A percentile compares a stretch with the other conserved stretches of the same genome.
Conservation (phyloP, 148 eudicot genomes). For the Camellia granthamiana region DNA sequence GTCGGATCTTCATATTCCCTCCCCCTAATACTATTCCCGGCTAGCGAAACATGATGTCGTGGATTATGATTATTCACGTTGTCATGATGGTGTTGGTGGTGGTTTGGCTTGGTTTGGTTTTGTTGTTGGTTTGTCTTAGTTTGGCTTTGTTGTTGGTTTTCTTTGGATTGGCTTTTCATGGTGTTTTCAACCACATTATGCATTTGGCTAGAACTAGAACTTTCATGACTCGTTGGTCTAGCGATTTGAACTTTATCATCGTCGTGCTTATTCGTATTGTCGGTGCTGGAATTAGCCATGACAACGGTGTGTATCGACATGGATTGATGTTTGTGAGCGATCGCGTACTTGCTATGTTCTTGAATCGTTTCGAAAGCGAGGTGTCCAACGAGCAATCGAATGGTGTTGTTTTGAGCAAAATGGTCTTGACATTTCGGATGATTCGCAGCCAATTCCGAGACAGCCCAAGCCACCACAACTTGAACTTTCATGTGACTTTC, state of each 20-base stretch:
- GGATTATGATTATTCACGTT: background rate
- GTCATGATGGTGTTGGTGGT: background rate
- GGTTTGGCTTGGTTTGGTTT: background rate
- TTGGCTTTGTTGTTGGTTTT: background rate
- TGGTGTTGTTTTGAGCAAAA: conserved; percentile 17
- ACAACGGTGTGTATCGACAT: conserved; percentile 13
- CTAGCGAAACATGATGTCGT: background rate
- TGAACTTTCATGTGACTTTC: conserved; percentile 25
- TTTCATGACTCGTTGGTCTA: background rate
- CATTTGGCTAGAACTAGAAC: background rate
- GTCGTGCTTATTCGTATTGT: background rate
- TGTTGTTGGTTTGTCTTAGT: background rate
- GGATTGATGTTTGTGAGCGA: background rate
- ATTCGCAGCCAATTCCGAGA: conserved; percentile 12
- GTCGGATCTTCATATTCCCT: conserved; percentile 18
- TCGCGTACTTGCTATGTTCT: conserved; percentile 21
- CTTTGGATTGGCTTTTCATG: background rate
- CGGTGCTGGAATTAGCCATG: background rate
- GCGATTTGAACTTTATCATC: background rate
- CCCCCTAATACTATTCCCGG: conserved; percentile 13
- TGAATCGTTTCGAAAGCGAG: conserved; percentile 16
- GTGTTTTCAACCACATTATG: conserved; percentile 11
- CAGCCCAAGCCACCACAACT: conserved; percentile 25
- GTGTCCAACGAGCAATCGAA: conserved; percentile 18
- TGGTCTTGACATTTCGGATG: conserved; percentile 16